Evolutionary conservation across 768 basidiomycete genomes (phyloP), one percentile per base, ranked within the genome.

Genomic region (Pulveroboletus frians): DNA sequence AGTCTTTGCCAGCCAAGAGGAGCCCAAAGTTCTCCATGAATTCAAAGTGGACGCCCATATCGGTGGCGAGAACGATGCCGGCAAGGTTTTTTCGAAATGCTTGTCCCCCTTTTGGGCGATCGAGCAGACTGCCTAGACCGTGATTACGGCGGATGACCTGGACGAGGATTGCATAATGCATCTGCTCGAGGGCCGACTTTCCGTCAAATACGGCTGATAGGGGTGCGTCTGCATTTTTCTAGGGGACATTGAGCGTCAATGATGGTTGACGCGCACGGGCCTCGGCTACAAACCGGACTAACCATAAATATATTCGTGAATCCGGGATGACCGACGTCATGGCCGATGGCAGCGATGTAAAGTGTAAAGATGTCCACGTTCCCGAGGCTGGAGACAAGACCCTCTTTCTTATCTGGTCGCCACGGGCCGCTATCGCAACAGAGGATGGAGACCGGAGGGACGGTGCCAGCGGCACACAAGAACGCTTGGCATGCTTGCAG

Each of bases 311-410:
- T 72, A 64, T 98, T 98, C 21, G 85, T 88, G 49, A 98, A 79
- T 1, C 96, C 96, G 0, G 96, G 96, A 69, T 99, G 96, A 0
- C 92, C 95, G 15, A 92, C 93, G 66, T 99, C 96, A 63, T 99
- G 96, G 0, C 96, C 96, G 58, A 99, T 92, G 36, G 94, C 94
- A 1, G 91, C 92, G 47, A 99, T 74, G 59, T 86, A 87, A 13
- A 97, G 69, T 2, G 88, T 80, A 59, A 98, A 86, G 13, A 97
- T 69, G 60, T 97, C 94, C 46, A 79, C 75, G 18, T 81, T 79
- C 1, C 69, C 73, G 13, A 88, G 72, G 17, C 67, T 66, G 47
- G 76, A 71, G 11, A 69, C 69, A 23, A 58, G 57, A 40, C 61
- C 55, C 21, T 71, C 61, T 47, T 59, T 70, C 48, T 72, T 72